Percentiles rank a stretch among this genome's conserved stretches.
Evolutionary conservation across 2,329 filamentous ascomycete species (phyloP).

Genomic region (Scedosporium boydii): DNA sequence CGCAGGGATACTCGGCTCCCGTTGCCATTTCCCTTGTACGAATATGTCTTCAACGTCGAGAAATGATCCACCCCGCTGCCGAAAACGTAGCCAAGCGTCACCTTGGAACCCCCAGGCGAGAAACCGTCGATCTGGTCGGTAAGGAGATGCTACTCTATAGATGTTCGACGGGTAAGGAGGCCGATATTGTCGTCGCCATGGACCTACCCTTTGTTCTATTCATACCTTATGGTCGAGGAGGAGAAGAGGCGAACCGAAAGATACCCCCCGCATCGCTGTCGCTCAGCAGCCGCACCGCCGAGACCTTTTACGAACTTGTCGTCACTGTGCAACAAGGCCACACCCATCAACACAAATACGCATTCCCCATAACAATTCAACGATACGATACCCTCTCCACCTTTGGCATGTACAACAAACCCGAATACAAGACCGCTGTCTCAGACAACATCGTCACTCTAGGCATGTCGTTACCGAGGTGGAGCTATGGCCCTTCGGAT

Average conservation of each 20-base stretch:
- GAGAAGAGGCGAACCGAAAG: constrained; percentile 78
- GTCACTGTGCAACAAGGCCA: constrained; percentile 91
- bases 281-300: constrained; percentile 85
- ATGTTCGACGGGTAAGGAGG: constrained; percentile 73
- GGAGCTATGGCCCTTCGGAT: constrained; percentile 93
- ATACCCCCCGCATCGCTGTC: constrained; percentile 90
- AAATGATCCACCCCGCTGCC: constrained; percentile 93
- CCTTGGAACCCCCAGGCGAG: constrained; percentile 79
- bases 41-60: constrained; percentile 84
- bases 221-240: constrained; percentile 87
- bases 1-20: constrained; percentile 74
- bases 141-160: constrained; percentile 91
- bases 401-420: constrained; percentile 98
- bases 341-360: constrained; percentile 78
- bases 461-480: constrained; percentile 83
- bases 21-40: constrained; percentile 88
- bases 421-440: constrained; percentile 76
- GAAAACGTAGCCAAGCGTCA: constrained; percentile 91
- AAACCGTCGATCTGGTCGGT: constrained; percentile 85
- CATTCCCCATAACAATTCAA: constrained; percentile 81
- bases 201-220: constrained; percentile 95
- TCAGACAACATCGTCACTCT: constrained; percentile 86
- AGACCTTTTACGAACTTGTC: constrained; percentile 94
- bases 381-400: constrained; percentile 95
- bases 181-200: constrained; percentile 87